Conservation (phyloP, 2,329 filamentous ascomycete species). For the Sphaerostilbella broomeana region DNA sequence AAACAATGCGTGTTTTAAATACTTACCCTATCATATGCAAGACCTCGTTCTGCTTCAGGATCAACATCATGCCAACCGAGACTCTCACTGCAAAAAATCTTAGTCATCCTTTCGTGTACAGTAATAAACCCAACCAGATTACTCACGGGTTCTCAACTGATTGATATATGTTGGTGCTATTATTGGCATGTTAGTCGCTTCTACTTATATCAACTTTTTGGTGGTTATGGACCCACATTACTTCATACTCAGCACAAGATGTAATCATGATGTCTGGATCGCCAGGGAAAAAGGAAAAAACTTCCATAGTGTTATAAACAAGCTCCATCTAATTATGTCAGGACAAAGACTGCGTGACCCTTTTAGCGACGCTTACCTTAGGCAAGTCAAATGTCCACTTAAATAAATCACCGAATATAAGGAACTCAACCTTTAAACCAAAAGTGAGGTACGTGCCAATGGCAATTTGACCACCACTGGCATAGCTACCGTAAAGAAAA, state of each 20-base stretch:
- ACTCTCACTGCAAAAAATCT: too few species aligned
- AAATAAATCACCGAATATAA: not conserved
- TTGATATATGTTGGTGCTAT: not conserved
- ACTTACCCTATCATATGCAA: not conserved
- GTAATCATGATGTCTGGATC: not conserved
- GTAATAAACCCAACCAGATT: too few species aligned
- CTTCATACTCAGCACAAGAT: not conserved
- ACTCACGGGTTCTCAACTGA: not conserved
- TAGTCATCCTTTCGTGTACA: too few species aligned
- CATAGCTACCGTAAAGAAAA: not conserved
- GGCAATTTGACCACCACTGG: not conserved
- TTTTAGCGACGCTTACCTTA: too few species aligned
- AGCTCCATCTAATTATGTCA: not conserved
- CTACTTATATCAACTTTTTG: too few species aligned
- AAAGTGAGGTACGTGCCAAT: not conserved
- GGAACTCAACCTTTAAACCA: not conserved
- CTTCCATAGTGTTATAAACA: not conserved
- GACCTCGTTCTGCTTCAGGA: not conserved
- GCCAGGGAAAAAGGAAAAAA: not conserved
- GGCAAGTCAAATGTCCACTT: too few species aligned
- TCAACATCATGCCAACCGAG: not conserved
- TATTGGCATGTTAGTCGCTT: too few species aligned
- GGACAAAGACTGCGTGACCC: too few species aligned
- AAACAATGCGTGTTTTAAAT: too few species aligned
- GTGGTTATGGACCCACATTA: not conserved